These are phyloP conservation scores for Dipodascus geniculatus DNA, from an alignment of 805 yeast species.

Conservation along the genomic window DNA sequence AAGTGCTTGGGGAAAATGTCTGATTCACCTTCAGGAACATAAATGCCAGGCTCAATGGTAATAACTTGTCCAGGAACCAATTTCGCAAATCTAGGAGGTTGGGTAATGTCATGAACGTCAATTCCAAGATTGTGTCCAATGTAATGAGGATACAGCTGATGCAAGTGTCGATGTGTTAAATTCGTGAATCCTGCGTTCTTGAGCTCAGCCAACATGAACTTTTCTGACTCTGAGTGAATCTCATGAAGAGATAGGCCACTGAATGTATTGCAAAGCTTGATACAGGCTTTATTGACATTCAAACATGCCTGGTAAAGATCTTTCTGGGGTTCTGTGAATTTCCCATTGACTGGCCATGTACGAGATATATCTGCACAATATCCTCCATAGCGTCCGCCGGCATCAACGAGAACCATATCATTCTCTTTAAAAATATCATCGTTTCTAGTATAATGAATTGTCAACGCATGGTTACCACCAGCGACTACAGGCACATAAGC, in stretches of 20 bases:
- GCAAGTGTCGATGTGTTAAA: slow-evolving; percentile 17
- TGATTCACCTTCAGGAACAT: slow-evolving; percentile 52
- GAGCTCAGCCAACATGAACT: slow-evolving; percentile 48
- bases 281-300: slow-evolving; percentile 69
- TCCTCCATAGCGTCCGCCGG: slow-evolving; percentile 89
- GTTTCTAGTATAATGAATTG: slow-evolving; percentile 89
- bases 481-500: slow-evolving; percentile 97
- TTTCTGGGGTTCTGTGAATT: slow-evolving; percentile 63
- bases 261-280: slow-evolving; percentile 49
- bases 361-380: slow-evolving; percentile 93
- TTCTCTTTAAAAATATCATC: slow-evolving; percentile 68
- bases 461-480: slow-evolving; percentile 78
- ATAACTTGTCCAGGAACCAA: slow-evolving; percentile 66
- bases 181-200: slow-evolving; percentile 56
- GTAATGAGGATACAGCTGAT: slow-evolving; percentile 74
- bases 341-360: slow-evolving; percentile 84
- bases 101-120: slow-evolving; percentile 42
- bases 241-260: slow-evolving; percentile 51
- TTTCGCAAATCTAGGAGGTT: slow-evolving; percentile 37
- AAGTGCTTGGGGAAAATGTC: slow-evolving; percentile 64
- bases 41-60: slow-evolving; percentile 93
- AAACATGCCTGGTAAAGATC: slow-evolving; percentile 85
- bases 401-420: slow-evolving; percentile 86
- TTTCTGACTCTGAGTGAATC: slow-evolving; percentile 60
- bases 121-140: slow-evolving; percentile 93